phyloP scores from a whole-genome alignment of 1,284 basidiomycete genomes.

The Austropuccinia psidii region DNA sequence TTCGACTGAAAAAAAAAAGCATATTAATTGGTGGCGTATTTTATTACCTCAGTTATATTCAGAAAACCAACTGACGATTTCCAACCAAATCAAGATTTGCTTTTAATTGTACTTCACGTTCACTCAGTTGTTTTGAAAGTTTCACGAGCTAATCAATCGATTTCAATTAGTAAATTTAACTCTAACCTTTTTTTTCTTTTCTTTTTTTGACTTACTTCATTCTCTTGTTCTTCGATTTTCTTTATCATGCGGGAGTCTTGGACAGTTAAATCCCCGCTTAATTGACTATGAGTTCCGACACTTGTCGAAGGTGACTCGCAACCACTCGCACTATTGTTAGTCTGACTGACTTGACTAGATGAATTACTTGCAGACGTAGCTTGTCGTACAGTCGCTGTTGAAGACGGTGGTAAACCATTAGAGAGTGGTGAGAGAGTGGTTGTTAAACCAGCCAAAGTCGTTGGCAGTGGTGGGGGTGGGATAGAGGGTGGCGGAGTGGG shows the following conservation, averaged over 20 bases:
- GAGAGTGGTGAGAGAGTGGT: constrained; percentile 9
- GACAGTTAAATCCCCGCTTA: constrained; percentile 43
- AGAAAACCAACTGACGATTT: constrained; percentile 38
- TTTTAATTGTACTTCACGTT: constrained; percentile 81
- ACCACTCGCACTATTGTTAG: constrained; percentile 19
- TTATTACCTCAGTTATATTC: constrained; percentile 44
- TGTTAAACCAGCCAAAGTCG: constrained; percentile 47
- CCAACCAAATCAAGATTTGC: constrained; percentile 81
- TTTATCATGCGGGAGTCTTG: constrained; percentile 56
- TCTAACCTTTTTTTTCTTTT: neutral
- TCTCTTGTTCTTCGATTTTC: constrained; percentile 70
- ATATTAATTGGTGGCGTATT: constrained; percentile 39
- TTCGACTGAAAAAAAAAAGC: constrained; percentile 57
- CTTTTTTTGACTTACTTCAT: constrained; percentile 50
- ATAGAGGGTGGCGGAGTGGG: constrained; percentile 78
- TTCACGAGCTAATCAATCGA: constrained; percentile 61
- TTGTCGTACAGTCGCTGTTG: neutral
- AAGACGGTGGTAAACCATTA: neutral
- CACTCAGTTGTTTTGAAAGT: constrained; percentile 78
- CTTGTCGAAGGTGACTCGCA: constrained; percentile 25
- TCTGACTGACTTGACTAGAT: constrained; percentile 26
- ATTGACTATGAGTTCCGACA: neutral
- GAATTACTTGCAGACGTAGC: constrained; percentile 35
- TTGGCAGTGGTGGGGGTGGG: constrained; percentile 73
- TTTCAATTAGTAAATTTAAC: neutral